Evolutionary conservation across 306 rosid genomes (phyloP).

Genomic region (Medicago lupulina): DNA sequence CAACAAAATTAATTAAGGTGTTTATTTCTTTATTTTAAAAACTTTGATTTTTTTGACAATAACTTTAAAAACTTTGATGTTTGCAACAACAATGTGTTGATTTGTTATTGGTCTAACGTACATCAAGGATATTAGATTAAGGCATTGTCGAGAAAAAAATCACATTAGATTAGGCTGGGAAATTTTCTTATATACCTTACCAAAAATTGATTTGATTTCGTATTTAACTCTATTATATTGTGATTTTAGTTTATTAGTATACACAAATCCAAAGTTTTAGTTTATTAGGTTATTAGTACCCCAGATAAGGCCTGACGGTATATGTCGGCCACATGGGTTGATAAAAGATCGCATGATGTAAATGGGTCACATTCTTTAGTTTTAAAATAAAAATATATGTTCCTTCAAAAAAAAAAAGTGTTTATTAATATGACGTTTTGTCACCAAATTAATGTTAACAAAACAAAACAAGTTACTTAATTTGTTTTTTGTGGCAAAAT

Average conservation of each 20-base stretch:
- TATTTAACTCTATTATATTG: background rate
- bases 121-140: background rate
- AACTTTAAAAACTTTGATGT: background rate
- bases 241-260: background rate
- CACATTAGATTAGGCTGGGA: background rate
- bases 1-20: too few relatives aligned
- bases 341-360: background rate
- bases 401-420: too few relatives aligned
- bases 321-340: constrained; percentile 9
- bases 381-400: too few relatives aligned
- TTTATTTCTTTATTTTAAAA: too few relatives aligned
- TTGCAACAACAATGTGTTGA: background rate
- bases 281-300: background rate
- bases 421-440: too few relatives aligned
- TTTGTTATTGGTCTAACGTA: background rate
- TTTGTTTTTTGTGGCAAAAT: too few relatives aligned
- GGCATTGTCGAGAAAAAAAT: too few relatives aligned
- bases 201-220: background rate
- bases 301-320: constrained; percentile 3
- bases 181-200: background rate
- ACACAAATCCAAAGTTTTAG: background rate
- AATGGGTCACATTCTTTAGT: background rate
- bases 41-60: background rate
- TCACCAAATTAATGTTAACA: too few relatives aligned
- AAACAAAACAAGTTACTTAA: too few relatives aligned